Conservation (phyloP, 1,139 yeast species). For the Yarrowia galli region DNA sequence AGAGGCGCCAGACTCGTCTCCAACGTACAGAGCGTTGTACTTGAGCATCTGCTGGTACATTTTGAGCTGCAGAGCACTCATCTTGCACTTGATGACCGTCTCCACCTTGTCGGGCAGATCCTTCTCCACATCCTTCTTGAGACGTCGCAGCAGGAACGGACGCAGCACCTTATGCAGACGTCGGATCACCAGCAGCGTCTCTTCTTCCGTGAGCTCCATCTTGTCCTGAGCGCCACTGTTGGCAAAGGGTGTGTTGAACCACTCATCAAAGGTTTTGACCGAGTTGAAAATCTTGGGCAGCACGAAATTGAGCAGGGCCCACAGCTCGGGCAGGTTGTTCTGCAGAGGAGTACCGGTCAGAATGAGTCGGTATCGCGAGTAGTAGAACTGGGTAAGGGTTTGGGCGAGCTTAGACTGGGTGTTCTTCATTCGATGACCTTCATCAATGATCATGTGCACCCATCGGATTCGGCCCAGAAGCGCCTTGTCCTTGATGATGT, state of each 20-base stretch:
- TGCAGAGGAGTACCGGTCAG: constrained; percentile 98
- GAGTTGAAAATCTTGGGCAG: constrained; percentile 96
- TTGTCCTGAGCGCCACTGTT: constrained; percentile 94
- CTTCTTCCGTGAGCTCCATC: constrained; percentile 95
- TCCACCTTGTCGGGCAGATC: constrained; percentile 96
- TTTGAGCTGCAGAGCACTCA: constrained; percentile 83
- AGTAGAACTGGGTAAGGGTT: constrained; percentile 83
- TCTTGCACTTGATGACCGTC: constrained; percentile 91
- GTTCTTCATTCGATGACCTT: constrained; percentile 98
- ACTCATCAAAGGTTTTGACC: constrained; percentile 96
- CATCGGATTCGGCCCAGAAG: constrained; percentile 78
- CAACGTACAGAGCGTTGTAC: constrained; percentile 85
- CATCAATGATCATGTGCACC: constrained; percentile 98
- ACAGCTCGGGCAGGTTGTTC: constrained; percentile 92
- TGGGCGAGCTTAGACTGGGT: constrained; percentile 84
- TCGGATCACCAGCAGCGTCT: constrained; percentile 87
- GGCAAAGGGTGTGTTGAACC: constrained; percentile 99
- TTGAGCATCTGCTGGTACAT: constrained; percentile 90
- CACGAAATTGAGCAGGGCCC: constrained; percentile 96
- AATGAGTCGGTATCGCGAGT: constrained; percentile 83
- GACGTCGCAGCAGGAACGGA: constrained; percentile 91
- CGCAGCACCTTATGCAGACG: constrained; percentile 95
- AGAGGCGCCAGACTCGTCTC: constrained; percentile 55
- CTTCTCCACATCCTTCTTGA: constrained; percentile 96
- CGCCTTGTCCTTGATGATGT: constrained; percentile 86